Conservation (phyloP, 805 yeast genomes). For the Cyberlindnera mycetangii region DNA sequence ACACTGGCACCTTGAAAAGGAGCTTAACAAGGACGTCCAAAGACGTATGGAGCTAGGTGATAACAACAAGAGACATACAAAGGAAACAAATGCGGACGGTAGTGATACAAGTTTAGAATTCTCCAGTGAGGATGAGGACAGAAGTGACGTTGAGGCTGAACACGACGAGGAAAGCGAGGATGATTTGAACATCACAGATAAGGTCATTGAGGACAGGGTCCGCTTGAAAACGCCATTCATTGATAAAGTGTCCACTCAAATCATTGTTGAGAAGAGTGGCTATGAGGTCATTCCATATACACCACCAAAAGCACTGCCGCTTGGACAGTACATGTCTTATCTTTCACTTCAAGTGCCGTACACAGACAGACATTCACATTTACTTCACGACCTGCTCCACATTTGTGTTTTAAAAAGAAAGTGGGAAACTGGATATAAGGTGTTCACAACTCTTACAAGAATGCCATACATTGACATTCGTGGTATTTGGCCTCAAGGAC, state of each 20-base stretch:
- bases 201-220: neutral
- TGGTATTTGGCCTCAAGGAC: slow-evolving; percentile 61
- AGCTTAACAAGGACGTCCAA: slow-evolving; percentile 12
- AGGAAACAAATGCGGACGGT: too few relatives aligned
- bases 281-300: slow-evolving; percentile 17
- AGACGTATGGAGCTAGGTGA: neutral
- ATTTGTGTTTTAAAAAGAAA: slow-evolving; percentile 43
- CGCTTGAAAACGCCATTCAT: neutral
- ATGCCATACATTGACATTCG: slow-evolving; percentile 50
- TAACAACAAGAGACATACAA: neutral
- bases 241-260: neutral
- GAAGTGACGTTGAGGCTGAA: neutral
- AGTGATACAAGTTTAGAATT: neutral
- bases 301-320: neutral
- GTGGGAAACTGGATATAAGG: slow-evolving; percentile 55
- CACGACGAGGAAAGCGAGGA: neutral
- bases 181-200: neutral
- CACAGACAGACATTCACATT: slow-evolving; percentile 9
- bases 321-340: neutral
- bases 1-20: slow-evolving; percentile 21
- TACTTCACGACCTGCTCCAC: slow-evolving; percentile 35
- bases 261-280: slow-evolving; percentile 7
- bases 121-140: slow-evolving; percentile 1
- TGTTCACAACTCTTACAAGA: slow-evolving; percentile 48
- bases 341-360: slow-evolving; percentile 5